Percentiles rank a stretch among this genome's conserved stretches.
These are phyloP conservation scores for Cryphonectria radicalis DNA, from an alignment of 2,329 filamentous ascomycete genomes.

Conservation along the genomic window DNA sequence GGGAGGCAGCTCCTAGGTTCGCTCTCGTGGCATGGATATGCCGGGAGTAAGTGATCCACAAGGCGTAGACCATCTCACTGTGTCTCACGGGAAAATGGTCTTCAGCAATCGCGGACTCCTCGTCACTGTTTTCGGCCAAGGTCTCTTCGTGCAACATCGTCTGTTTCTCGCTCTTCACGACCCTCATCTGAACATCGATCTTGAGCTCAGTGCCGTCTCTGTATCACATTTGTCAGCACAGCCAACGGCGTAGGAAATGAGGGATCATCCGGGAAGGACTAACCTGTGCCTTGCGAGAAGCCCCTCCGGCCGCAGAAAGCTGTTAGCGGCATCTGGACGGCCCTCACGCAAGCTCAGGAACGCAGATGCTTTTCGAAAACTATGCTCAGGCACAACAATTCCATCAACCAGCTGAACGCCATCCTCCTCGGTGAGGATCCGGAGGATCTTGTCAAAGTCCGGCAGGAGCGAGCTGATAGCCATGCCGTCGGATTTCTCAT, in stretches of 20 bases:
- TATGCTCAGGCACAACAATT: slow-evolving; percentile 96
- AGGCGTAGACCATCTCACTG: slow-evolving; percentile 85
- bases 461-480: slow-evolving; percentile 82
- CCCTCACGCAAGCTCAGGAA: slow-evolving; percentile 84
- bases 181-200: slow-evolving; percentile 94
- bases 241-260: no score
- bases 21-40: slow-evolving; percentile 80
- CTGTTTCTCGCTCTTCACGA: slow-evolving; percentile 85
- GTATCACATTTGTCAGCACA: slow-evolving; percentile 51
- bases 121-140: slow-evolving; percentile 64
- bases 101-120: slow-evolving; percentile 48
- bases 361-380: slow-evolving; percentile 86
- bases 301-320: slow-evolving; percentile 83
- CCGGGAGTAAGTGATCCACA: slow-evolving; percentile 97
- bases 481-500: slow-evolving; percentile 80
- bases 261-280: background rate
- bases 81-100: slow-evolving; percentile 54
- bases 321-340: slow-evolving; percentile 74
- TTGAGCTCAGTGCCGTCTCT: slow-evolving; percentile 90
- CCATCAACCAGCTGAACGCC: slow-evolving; percentile 83
- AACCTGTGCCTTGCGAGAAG: slow-evolving; percentile 65
- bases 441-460: slow-evolving; percentile 81
- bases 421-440: slow-evolving; percentile 84
- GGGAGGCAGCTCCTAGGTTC: slow-evolving; percentile 63
- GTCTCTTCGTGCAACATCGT: slow-evolving; percentile 64